Percentiles rank a stretch among this genome's conserved stretches.
Evolutionary conservation across 352 stramenopile genomes (phyloP).

Genomic region (Pythium phragmiticola): DNA sequence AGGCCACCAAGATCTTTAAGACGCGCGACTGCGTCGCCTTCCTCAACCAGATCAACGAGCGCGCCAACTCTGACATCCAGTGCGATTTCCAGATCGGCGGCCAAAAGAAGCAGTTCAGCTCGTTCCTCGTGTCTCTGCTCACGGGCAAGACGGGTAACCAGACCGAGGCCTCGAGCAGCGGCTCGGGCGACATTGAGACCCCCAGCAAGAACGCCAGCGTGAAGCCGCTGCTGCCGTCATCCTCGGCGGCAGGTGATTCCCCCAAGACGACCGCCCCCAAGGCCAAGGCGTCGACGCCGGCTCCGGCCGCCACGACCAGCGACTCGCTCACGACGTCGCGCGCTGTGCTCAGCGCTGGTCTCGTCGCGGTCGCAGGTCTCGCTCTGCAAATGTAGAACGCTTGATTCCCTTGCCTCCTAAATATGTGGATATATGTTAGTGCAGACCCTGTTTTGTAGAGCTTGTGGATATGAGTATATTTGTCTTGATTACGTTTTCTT

Average conservation of each 20-base stretch:
- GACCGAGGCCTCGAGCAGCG: constrained; percentile 37
- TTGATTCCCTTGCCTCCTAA: background rate
- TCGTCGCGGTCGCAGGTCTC: constrained; percentile 14
- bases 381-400: constrained; percentile 8
- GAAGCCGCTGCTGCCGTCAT: constrained; percentile 20
- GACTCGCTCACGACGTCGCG: constrained; percentile 8
- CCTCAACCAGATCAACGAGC: constrained; percentile 65
- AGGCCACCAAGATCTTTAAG: constrained; percentile 44
- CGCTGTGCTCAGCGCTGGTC: constrained; percentile 16
- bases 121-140: constrained; percentile 48
- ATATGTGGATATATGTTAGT: background rate
- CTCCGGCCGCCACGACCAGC: constrained; percentile 5
- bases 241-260: background rate
- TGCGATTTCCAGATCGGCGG: constrained; percentile 44
- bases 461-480: constrained; percentile 1
- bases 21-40: constrained; percentile 61
- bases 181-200: constrained; percentile 16
- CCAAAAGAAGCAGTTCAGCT: constrained; percentile 37
- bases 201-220: constrained; percentile 30
- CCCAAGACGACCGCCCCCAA: constrained; percentile 16
- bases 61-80: constrained; percentile 54
- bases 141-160: constrained; percentile 63
- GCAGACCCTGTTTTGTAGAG: background rate
- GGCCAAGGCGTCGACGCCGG: constrained; percentile 1
- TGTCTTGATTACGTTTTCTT: background rate